Evolutionary conservation across 2,329 filamentous ascomycete species (phyloP).

Genomic region (Myriosclerotinia scirpicola): DNA sequence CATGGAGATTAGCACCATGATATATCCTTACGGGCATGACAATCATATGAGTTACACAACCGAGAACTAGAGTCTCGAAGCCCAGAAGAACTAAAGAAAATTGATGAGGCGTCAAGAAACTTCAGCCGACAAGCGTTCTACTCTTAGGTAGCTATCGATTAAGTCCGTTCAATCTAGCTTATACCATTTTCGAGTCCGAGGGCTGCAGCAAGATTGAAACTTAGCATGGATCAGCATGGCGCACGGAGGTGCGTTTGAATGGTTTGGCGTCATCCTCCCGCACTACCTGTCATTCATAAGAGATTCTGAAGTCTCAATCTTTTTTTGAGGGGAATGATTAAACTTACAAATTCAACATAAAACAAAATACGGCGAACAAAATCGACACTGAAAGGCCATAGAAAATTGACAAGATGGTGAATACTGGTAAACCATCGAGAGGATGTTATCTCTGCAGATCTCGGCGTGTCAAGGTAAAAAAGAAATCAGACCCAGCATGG

Average conservation of each 20-base stretch:
- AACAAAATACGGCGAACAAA: background rate
- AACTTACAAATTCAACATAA: background rate
- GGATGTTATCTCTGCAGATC: conserved; percentile 28
- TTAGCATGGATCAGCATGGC: conserved; percentile 3
- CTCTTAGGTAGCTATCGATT: background rate
- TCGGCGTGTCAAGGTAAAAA: conserved; percentile 27
- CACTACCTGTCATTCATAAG: background rate
- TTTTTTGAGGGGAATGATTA: background rate
- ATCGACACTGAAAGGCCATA: background rate
- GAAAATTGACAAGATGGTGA: conserved; percentile 15
- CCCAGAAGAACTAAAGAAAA: background rate
- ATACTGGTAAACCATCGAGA: conserved; percentile 24
- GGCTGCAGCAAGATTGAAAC: conserved; percentile 12
- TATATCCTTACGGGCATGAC: background rate
- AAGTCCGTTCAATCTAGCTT: background rate
- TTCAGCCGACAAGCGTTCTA: background rate
- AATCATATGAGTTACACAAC: background rate
- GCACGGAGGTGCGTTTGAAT: conserved; percentile 5
- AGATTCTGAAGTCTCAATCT: background rate
- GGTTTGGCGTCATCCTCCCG: background rate
- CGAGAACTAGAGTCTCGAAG: background rate
- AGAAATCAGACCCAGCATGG: background rate
- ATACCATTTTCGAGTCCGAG: background rate
- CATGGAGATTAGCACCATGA: background rate
- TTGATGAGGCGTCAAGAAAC: conserved; percentile 1